These are phyloP conservation scores for Dendrobium huoshanense DNA, from an alignment of 106 monocot species.

Conservation along the genomic window DNA sequence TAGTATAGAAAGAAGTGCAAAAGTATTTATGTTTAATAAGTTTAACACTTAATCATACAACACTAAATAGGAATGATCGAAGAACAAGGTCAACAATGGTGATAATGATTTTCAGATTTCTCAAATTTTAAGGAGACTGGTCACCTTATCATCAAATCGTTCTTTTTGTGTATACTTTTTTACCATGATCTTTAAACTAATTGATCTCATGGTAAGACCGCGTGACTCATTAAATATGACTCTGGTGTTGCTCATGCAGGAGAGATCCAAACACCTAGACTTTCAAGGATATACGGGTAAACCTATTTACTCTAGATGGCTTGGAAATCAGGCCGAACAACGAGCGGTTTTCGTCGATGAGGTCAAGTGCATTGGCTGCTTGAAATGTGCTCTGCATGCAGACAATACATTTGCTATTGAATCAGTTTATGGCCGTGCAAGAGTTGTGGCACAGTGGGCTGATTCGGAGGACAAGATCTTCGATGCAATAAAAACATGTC, in stretches of 20 bases:
- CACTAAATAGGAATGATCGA: no score
- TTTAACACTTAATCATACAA: no score
- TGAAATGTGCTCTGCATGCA: conserved; percentile 82
- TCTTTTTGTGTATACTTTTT: no score
- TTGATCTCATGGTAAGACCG: no score
- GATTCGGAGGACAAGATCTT: conserved; percentile 69
- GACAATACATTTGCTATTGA: conserved; percentile 80
- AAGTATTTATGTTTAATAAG: no score
- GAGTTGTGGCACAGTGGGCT: conserved; percentile 82
- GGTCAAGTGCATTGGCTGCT: conserved; percentile 77
- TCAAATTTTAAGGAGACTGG: no score
- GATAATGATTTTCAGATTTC: no score
- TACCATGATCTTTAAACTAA: no score
- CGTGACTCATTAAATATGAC: background rate
- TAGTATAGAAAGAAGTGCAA: no score
- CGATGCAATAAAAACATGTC: conserved; percentile 70
- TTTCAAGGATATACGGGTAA: background rate
- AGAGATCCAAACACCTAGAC: background rate
- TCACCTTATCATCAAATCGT: no score
- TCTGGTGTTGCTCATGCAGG: background rate
- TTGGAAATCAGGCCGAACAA: conserved; percentile 43
- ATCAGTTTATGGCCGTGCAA: conserved; percentile 68
- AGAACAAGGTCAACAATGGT: no score
- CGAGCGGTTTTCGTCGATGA: conserved; percentile 89
- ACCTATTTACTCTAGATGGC: conserved; percentile 53